phyloP scores from a whole-genome alignment of 108 stramenopile species.

The Craspedostauros australis region DNA sequence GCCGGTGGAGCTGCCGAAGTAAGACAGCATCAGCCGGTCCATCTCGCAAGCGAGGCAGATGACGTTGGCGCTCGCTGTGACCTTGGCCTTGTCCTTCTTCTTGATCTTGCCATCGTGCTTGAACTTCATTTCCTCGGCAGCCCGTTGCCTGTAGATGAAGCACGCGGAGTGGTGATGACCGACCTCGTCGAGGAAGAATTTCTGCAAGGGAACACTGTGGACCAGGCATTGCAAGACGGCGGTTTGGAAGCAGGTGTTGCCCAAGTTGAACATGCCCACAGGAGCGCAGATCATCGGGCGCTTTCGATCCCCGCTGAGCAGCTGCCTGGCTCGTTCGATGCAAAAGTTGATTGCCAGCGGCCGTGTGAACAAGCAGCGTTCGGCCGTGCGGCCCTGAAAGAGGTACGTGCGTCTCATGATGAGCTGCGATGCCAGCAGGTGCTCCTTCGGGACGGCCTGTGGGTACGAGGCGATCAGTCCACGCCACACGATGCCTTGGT shows the following conservation, averaged over 20 bases:
- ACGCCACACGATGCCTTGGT: constrained; percentile 68
- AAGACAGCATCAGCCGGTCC: constrained; percentile 61
- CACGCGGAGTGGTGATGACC: constrained; percentile 23
- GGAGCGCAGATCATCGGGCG: constrained; percentile 37
- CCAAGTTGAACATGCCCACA: constrained; percentile 85
- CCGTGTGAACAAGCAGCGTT: constrained; percentile 13
- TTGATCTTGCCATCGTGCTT: constrained; percentile 21
- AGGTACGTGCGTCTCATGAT: constrained; percentile 30
- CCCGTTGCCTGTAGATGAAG: constrained; percentile 10
- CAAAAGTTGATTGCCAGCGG: constrained; percentile 13
- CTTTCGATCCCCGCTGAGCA: constrained; percentile 9
- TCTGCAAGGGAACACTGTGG: constrained; percentile 57
- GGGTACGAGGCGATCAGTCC: constrained; percentile 73
- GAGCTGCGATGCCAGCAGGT: constrained; percentile 40
- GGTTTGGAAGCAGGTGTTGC: constrained; percentile 86
- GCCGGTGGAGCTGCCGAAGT: constrained; percentile 57
- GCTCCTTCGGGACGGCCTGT: constrained; percentile 41
- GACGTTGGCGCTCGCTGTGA: no score
- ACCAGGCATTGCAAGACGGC: constrained; percentile 78
- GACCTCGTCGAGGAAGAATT: constrained; percentile 46
- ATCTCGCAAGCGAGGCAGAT: constrained; percentile 69
- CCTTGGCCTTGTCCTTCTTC: constrained; percentile 7
- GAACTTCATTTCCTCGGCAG: constrained; percentile 11
- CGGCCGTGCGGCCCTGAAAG: constrained; percentile 15
- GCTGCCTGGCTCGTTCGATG: constrained; percentile 7